These are phyloP conservation scores for Boletus reticulatus DNA, from an alignment of 768 basidiomycete species.

Conservation along the genomic window DNA sequence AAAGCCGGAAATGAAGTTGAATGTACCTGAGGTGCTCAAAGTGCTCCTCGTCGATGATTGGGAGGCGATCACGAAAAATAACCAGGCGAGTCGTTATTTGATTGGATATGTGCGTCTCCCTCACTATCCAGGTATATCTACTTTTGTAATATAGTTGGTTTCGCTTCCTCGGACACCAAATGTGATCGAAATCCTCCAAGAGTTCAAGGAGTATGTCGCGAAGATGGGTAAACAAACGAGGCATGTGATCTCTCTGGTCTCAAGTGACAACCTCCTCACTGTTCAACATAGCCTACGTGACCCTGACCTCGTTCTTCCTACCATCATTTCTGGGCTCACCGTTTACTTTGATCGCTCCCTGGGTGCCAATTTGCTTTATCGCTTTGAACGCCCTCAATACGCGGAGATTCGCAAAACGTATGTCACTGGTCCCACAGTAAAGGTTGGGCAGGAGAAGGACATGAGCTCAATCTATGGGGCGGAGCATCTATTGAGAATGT, in stretches of 20 bases:
- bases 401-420: conserved; percentile 71
- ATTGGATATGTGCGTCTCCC: not conserved
- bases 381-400: conserved; percentile 94
- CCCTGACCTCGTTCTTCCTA: conserved; percentile 67
- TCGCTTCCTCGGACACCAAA: conserved; percentile 77
- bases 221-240: conserved; percentile 44
- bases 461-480: conserved; percentile 93
- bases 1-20: conserved; percentile 88
- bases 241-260: conserved; percentile 32
- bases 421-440: conserved; percentile 70
- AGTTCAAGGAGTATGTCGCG: conserved; percentile 69
- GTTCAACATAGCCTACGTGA: conserved; percentile 55
- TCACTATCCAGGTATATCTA: not conserved
- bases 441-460: conserved; percentile 68
- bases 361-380: conserved; percentile 87
- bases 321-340: conserved; percentile 80
- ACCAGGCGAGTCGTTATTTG: conserved; percentile 54
- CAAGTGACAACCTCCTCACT: not conserved
- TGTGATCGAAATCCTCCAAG: conserved; percentile 71
- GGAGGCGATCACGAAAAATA: conserved; percentile 95
- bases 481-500: conserved; percentile 88
- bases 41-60: conserved; percentile 92
- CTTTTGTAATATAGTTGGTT: conserved; percentile 59
- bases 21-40: conserved; percentile 88
- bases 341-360: conserved; percentile 93